These are phyloP conservation scores for Flaveria brownii DNA, from an alignment of 129 eudicot species.

Conservation along the genomic window DNA sequence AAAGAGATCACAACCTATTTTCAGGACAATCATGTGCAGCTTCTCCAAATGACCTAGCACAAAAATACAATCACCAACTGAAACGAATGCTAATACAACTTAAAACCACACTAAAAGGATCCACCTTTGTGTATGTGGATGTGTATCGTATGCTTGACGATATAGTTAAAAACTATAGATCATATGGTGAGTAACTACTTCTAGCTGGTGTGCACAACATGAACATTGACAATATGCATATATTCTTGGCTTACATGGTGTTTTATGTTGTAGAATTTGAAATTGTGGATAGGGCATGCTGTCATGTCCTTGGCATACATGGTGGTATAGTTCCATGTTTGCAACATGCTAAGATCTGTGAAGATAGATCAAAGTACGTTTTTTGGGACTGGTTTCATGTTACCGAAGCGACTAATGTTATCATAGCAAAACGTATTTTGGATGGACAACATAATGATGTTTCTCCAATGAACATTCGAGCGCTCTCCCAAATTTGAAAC, in stretches of 20 bases:
- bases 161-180: conserved; percentile 15
- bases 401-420: conserved; percentile 24
- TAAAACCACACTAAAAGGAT: conserved; percentile 23
- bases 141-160: conserved; percentile 16
- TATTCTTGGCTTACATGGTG: not conserved
- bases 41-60: conserved; percentile 18
- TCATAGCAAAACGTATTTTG: conserved; percentile 31
- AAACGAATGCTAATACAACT: conserved; percentile 15
- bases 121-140: conserved; percentile 24
- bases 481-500: conserved; percentile 21
- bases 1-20: conserved; percentile 25
- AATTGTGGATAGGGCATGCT: conserved; percentile 22
- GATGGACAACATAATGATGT: conserved; percentile 35
- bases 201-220: not conserved
- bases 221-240: not conserved
- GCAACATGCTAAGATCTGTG: conserved; percentile 22
- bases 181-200: conserved; percentile 24
- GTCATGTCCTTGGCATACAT: conserved; percentile 22
- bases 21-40: conserved; percentile 16
- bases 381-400: conserved; percentile 38
- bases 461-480: conserved; percentile 34
- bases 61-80: conserved; percentile 17
- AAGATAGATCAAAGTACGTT: conserved; percentile 34
- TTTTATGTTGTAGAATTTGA: conserved; percentile 24
- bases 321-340: conserved; percentile 37